Conservation (phyloP, 2,329 filamentous ascomycete species). For the Alternaria solani region DNA sequence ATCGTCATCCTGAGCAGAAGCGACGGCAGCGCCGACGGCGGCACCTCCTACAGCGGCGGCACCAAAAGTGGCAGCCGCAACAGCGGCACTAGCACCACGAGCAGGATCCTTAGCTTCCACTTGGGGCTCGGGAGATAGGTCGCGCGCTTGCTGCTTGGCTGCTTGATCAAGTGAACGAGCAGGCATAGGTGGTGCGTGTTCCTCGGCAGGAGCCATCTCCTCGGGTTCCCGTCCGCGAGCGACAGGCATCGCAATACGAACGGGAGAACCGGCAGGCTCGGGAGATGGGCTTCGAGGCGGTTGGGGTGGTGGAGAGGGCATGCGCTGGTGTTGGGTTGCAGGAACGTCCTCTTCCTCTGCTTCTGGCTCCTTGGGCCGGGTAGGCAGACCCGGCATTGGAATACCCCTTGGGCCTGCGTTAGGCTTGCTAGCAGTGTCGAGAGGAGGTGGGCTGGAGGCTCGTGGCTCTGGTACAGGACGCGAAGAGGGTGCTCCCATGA, state of each 20-base stretch:
- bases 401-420: conserved; percentile 70
- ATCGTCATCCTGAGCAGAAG: conserved; percentile 49
- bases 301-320: conserved; percentile 53
- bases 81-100: conserved; percentile 62
- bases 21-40: conserved; percentile 49
- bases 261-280: conserved; percentile 72
- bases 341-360: conserved; percentile 58
- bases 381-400: conserved; percentile 78
- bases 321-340: conserved; percentile 60
- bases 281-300: conserved; percentile 56
- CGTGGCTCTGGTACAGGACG: conserved; percentile 51
- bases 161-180: conserved; percentile 68
- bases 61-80: conserved; percentile 56
- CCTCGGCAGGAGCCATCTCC: conserved; percentile 61
- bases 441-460: conserved; percentile 65
- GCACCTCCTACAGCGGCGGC: conserved; percentile 54
- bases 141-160: conserved; percentile 69
- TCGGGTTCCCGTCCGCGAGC: conserved; percentile 65
- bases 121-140: conserved; percentile 70
- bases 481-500: conserved; percentile 56
- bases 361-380: conserved; percentile 60
- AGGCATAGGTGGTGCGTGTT: conserved; percentile 66
- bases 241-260: conserved; percentile 87
- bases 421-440: conserved; percentile 73
- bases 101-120: conserved; percentile 62